phyloP scores from a whole-genome alignment of 2,329 filamentous ascomycete genomes.

The Fusarium protoensiforme region DNA sequence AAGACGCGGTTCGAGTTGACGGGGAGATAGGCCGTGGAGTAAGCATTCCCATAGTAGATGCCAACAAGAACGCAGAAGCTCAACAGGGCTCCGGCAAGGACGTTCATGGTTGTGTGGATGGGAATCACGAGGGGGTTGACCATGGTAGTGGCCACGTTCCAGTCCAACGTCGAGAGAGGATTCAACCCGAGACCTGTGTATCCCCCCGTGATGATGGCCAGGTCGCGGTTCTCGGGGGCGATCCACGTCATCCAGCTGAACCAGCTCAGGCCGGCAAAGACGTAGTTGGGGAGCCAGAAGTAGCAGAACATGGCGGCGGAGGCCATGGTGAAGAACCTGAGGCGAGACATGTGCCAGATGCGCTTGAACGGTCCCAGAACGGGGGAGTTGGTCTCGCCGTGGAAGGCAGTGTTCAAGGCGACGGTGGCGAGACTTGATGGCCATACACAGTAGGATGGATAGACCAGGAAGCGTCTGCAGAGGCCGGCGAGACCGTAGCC shows the following conservation, averaged over 20 bases:
- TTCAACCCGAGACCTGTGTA: constrained; percentile 54
- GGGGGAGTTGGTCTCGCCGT: constrained; percentile 51
- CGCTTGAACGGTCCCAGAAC: constrained; percentile 46
- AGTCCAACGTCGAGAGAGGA: constrained; percentile 56
- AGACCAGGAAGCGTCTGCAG: constrained; percentile 61
- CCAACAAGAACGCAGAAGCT: constrained; percentile 44
- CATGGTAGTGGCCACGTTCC: constrained; percentile 50
- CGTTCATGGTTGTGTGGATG: constrained; percentile 51
- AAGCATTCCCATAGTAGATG: constrained; percentile 49
- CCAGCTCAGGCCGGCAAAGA: constrained; percentile 59
- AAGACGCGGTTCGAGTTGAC: constrained; percentile 54
- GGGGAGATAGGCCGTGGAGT: constrained; percentile 51
- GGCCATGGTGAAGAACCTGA: constrained; percentile 58
- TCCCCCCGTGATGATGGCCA: constrained; percentile 52
- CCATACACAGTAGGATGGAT: constrained; percentile 65
- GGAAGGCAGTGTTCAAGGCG: constrained; percentile 61
- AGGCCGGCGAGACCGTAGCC: constrained; percentile 66
- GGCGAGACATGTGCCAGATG: constrained; percentile 55
- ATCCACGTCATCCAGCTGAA: constrained; percentile 69
- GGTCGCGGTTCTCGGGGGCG: constrained; percentile 52
- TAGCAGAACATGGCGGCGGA: constrained; percentile 62
- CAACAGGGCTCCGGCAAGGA: constrained; percentile 45
- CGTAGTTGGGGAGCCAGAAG: constrained; percentile 65
- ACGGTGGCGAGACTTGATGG: constrained; percentile 62
- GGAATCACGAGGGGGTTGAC: constrained; percentile 53